Evolutionary conservation across 1,139 yeast species (phyloP), one percentile per base, ranked within the genome.

Genomic region (Meyerozyma elateridarum): DNA sequence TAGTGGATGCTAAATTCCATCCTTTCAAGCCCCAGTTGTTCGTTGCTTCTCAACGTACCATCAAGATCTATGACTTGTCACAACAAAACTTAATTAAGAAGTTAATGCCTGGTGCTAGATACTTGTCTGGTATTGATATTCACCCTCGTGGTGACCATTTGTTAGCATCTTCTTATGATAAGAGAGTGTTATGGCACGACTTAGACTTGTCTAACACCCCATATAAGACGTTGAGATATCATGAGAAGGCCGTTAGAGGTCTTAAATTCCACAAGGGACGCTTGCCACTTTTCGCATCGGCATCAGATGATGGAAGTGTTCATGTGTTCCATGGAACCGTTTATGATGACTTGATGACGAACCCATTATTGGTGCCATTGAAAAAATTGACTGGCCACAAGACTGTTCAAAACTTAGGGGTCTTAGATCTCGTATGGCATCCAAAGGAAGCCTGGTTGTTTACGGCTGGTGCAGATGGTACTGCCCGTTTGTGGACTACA

Each of bases 401-500:
- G 55, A 73, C 87, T 33, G 66, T 76, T 21, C 76, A 76, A 51
- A 81, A 85, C 52, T 65, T 91, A 41, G 98, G 98, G 50, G 95
- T 91, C n/a, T 70, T 91, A 53, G 85, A 81, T 54, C 74, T 84
- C 35, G 75, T 76, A 34, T 91, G 99, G 99, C 98, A 93, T 70
- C 97, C 98, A 43, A 80, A 82, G 52, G 97, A 93, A 61, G 96
- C 98, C 1, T 91, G 99, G 99, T 69, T 91, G 50, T 88, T 91
- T 58, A 82, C 94, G 55, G 88, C 95, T n/a, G 98, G 97, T 48
- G 97, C 97, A 15, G 98, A 93, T 59, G 89, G 95, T 39, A 81
- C 91, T 33, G 97, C 96, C 13, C 79, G 96, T 53, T 69, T 91
- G 52, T 91, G 98, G 98, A 91, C 98, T 25, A 85, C 95, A 13